phyloP scores from a whole-genome alignment of 805 yeast genomes.

The Henningerozyma blattae region DNA sequence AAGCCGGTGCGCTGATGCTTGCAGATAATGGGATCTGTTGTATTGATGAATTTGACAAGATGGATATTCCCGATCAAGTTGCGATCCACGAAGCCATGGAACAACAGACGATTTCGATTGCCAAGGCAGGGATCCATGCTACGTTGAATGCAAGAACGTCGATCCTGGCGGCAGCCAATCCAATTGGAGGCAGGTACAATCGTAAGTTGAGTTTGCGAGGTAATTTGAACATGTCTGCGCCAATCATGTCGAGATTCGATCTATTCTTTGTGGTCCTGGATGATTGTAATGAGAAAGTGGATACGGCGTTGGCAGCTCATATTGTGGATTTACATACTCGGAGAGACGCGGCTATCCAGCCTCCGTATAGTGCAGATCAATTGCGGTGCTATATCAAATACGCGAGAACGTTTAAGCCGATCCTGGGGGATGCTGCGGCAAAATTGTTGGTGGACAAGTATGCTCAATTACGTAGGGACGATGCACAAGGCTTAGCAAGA shows the following conservation, averaged over 20 bases:
- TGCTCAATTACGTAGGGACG: constrained; percentile 78
- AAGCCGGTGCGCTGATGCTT: constrained; percentile 96
- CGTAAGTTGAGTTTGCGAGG: constrained; percentile 73
- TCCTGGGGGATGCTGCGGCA: constrained; percentile 71
- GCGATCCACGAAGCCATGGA: constrained; percentile 99
- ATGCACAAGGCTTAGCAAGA: constrained; percentile 71
- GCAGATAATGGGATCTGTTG: constrained; percentile 99
- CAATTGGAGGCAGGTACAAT: constrained; percentile 93
- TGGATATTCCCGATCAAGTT: constrained; percentile 92
- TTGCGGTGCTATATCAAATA: constrained; percentile 78
- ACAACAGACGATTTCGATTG: constrained; percentile 96
- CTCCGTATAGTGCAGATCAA: constrained; percentile 85
- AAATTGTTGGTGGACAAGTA: constrained; percentile 64
- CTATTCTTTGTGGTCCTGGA: constrained; percentile 88
- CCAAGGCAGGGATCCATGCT: constrained; percentile 98
- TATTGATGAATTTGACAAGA: constrained; percentile 96
- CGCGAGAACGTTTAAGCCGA: constrained; percentile 88
- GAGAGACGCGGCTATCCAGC: constrained; percentile 78
- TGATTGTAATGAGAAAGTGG: constrained; percentile 85
- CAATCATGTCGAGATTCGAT: constrained; percentile 97
- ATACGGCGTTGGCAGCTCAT: constrained; percentile 81
- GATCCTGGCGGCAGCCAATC: constrained; percentile 97
- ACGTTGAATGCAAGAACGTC: constrained; percentile 95
- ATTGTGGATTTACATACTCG: constrained; percentile 88
- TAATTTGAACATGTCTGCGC: constrained; percentile 91